A percentile compares a stretch with the other conserved stretches of the same genome.
These are phyloP conservation scores for Quercus wislizeni DNA, from an alignment of 306 rosid genomes.

Conservation along the genomic window DNA sequence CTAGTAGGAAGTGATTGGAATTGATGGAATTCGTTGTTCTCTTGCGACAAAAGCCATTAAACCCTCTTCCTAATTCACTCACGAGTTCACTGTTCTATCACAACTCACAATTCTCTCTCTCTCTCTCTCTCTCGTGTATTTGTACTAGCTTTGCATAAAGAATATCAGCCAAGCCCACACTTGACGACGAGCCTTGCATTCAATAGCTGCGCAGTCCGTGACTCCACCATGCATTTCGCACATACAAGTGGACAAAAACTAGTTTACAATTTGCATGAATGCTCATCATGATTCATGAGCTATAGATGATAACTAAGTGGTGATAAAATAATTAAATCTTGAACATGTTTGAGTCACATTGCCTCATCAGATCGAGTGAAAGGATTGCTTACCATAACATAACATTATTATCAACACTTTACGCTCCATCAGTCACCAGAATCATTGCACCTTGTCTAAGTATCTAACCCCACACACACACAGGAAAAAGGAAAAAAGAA, in stretches of 20 bases:
- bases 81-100: slow-evolving; percentile 33
- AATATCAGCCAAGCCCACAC: background rate
- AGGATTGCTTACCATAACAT: too few species aligned
- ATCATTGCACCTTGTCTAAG: too few species aligned
- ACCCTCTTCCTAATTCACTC: slow-evolving; percentile 7
- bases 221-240: slow-evolving; percentile 2
- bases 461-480: too few species aligned
- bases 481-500: too few species aligned
- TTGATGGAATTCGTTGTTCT: background rate
- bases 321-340: too few species aligned
- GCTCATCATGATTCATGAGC: too few species aligned
- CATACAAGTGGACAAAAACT: background rate
- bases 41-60: background rate
- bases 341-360: too few species aligned
- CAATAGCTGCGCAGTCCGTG: slow-evolving; percentile 29
- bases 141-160: background rate
- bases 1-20: background rate
- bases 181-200: slow-evolving; percentile 19
- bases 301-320: too few species aligned
- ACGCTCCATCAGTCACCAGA: too few species aligned
- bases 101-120: background rate
- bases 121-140: background rate
- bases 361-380: too few species aligned
- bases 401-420: too few species aligned
- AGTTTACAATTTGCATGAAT: too few species aligned